A percentile compares a stretch with the other conserved stretches of the same genome.
phyloP scores from a whole-genome alignment of 441 rosid species.

The Euphorbia schlechtendalii region DNA sequence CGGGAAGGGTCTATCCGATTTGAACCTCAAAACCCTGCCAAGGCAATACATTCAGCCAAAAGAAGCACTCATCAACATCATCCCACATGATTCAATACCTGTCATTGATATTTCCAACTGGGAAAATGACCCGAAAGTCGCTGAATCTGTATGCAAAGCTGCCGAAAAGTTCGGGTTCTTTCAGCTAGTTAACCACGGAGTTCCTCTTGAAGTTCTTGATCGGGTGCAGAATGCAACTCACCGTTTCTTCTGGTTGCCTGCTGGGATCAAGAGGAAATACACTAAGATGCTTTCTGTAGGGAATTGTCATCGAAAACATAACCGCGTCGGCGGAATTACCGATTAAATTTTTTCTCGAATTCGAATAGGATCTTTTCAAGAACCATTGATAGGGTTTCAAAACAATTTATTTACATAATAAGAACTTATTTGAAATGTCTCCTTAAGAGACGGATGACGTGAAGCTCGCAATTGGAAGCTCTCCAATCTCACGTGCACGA shows the following conservation, averaged over 20 bases:
- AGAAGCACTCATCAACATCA: not conserved
- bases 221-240: slow-evolving; percentile 22
- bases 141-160: slow-evolving; percentile 28
- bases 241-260: slow-evolving; percentile 27
- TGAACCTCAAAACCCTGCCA: slow-evolving; percentile 30
- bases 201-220: slow-evolving; percentile 23
- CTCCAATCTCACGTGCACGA: too few relatives aligned
- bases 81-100: slow-evolving; percentile 22
- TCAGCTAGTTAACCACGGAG: too few relatives aligned
- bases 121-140: slow-evolving; percentile 25
- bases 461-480: too few relatives aligned
- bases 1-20: slow-evolving; percentile 36
- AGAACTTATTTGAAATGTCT: too few relatives aligned
- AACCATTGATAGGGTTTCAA: too few relatives aligned
- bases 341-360: too few relatives aligned
- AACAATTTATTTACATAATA: too few relatives aligned
- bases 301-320: too few relatives aligned
- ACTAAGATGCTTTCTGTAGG: slow-evolving; percentile 16
- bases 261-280: slow-evolving; percentile 18
- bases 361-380: too few relatives aligned
- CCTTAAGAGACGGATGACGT: too few relatives aligned
- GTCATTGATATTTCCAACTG: slow-evolving; percentile 30
- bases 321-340: too few relatives aligned
- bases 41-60: slow-evolving; percentile 12
- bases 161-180: too few relatives aligned